These are phyloP conservation scores for Boletus insuetus DNA, from an alignment of 768 basidiomycete genomes.

Conservation along the genomic window DNA sequence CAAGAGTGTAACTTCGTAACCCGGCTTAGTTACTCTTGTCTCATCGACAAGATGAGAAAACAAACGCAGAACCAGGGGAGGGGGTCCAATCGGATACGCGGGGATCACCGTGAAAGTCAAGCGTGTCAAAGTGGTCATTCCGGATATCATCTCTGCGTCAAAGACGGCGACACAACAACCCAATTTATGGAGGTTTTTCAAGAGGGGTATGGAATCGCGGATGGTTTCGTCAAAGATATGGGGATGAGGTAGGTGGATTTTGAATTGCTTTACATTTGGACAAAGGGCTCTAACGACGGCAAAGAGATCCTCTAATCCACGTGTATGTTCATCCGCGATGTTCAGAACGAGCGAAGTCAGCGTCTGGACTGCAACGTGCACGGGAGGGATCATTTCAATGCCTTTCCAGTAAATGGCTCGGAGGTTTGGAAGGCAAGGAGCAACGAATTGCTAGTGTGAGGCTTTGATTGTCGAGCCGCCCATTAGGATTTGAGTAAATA, in stretches of 20 bases:
- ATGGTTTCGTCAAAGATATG: not conserved
- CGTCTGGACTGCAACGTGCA: not conserved
- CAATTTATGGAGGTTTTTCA: not conserved
- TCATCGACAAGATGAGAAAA: too few species aligned
- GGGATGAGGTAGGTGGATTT: not conserved
- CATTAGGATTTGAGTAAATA: not conserved
- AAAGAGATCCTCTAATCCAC: too few species aligned
- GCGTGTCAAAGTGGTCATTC: too few species aligned
- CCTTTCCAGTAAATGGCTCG: not conserved
- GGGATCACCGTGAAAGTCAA: too few species aligned
- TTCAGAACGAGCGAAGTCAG: not conserved
- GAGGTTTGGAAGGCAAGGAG: constrained; percentile 1
- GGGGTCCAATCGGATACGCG: not conserved
- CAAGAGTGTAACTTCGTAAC: not conserved
- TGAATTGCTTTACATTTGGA: too few species aligned
- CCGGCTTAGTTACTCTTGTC: too few species aligned
- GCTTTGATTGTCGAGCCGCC: not conserved
- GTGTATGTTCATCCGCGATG: too few species aligned
- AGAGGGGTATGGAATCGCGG: not conserved
- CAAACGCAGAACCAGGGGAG: not conserved
- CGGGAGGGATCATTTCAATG: not conserved
- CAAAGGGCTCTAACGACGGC: too few species aligned
- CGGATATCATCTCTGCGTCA: too few species aligned
- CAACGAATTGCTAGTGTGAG: not conserved
- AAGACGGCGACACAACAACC: not conserved